phyloP scores from a whole-genome alignment of 1,139 yeast species.

The Kodamaea sp. region DNA sequence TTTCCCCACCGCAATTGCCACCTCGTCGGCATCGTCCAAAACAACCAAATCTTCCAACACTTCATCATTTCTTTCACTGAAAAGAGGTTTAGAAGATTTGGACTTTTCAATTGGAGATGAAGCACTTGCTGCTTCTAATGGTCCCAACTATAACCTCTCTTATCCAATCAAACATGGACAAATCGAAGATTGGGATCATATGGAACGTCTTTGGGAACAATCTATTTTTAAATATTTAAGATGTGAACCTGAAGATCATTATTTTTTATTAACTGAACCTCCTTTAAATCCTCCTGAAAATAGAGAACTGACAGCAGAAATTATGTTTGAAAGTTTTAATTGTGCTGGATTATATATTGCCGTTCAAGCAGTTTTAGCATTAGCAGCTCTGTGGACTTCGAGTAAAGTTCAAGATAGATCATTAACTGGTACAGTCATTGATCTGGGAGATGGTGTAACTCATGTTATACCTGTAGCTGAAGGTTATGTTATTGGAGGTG shows the following conservation, averaged over 20 bases:
- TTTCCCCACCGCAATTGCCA: constrained; percentile 96
- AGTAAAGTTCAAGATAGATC: constrained; percentile 93
- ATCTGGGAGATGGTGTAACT: constrained; percentile 96
- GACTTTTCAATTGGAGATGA: constrained; percentile 96
- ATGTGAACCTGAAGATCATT: constrained; percentile 98
- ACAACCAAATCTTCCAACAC: constrained; percentile 29
- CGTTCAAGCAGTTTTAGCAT: constrained; percentile 96
- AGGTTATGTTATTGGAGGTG: constrained; percentile 96
- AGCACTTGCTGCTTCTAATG: constrained; percentile 84
- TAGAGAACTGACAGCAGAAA: constrained; percentile 96
- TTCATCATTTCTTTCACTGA: constrained; percentile 49
- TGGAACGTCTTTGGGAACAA: constrained; percentile 99
- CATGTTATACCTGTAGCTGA: constrained; percentile 99
- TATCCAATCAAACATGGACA: constrained; percentile 98
- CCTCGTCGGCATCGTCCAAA: constrained; percentile 50
- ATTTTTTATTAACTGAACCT: constrained; percentile 92
- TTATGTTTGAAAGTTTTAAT: constrained; percentile 96
- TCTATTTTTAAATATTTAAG: constrained; percentile 92
- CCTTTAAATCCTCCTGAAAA: constrained; percentile 98
- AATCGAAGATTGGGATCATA: constrained; percentile 98
- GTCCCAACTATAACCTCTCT: constrained; percentile 81
- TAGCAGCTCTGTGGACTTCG: constrained; percentile 99
- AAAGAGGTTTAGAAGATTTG: constrained; percentile 90
- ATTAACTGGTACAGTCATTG: constrained; percentile 96
- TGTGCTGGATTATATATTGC: constrained; percentile 98